Evolutionary conservation across 2,329 filamentous ascomycete species (phyloP).

Genomic region (Exophiala lecanii-corni): DNA sequence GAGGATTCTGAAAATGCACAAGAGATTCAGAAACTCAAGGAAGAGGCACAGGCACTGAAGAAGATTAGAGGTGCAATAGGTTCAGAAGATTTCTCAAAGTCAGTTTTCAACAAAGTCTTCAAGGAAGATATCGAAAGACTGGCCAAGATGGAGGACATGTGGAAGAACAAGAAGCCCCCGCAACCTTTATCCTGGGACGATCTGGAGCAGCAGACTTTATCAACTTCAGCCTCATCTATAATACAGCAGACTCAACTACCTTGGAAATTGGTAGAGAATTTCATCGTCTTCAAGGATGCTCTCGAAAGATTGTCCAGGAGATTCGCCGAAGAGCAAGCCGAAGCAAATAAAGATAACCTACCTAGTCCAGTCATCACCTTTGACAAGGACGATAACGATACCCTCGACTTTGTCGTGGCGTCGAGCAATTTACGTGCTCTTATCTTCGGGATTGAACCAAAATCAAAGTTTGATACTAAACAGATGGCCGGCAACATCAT

Average conservation of each 20-base stretch:
- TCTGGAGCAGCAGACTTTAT: slow-evolving; percentile 52
- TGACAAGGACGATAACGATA: slow-evolving; percentile 95
- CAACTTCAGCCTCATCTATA: slow-evolving; percentile 49
- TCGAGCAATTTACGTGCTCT: slow-evolving; percentile 84
- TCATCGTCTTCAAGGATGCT: slow-evolving; percentile 78
- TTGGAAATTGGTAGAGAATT: slow-evolving; percentile 81
- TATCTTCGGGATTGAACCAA: slow-evolving; percentile 82
- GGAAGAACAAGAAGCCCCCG: slow-evolving; percentile 76
- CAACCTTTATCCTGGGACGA: slow-evolving; percentile 65
- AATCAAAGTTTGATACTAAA: slow-evolving; percentile 94
- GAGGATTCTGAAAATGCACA: slow-evolving; percentile 76
- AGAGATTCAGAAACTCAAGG: slow-evolving; percentile 82
- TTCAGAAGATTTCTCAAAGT: slow-evolving; percentile 67
- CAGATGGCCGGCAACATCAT: slow-evolving; percentile 99
- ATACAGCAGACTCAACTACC: slow-evolving; percentile 64
- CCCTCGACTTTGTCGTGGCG: slow-evolving; percentile 87
- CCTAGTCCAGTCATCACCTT: slow-evolving; percentile 67
- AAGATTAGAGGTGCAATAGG: slow-evolving; percentile 77
- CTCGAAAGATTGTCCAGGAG: slow-evolving; percentile 71
- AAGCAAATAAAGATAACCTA: slow-evolving; percentile 41
- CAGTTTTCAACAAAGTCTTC: slow-evolving; percentile 93
- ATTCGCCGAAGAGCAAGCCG: slow-evolving; percentile 59
- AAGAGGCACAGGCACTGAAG: slow-evolving; percentile 78
- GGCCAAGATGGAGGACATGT: slow-evolving; percentile 89
- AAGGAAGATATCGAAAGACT: slow-evolving; percentile 76